phyloP scores from a whole-genome alignment of 2,329 filamentous ascomycete species.

The Elsinoe perseae region DNA sequence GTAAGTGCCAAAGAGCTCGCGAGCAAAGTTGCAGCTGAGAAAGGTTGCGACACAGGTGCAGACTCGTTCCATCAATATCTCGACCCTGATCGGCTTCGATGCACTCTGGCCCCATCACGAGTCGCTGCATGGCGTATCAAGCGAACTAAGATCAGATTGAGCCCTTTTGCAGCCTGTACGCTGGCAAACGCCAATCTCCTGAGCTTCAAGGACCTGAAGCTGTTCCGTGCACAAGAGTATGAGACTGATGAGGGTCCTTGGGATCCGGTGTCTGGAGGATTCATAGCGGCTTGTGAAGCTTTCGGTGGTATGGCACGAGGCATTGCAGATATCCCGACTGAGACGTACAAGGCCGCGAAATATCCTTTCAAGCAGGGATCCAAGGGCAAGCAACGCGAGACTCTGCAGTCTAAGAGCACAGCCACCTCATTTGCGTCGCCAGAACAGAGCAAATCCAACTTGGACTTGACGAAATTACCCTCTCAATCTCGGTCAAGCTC shows the following conservation, averaged over 20 bases:
- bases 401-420: neutral
- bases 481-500: neutral
- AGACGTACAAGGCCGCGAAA: conserved; percentile 44
- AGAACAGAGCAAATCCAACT: neutral
- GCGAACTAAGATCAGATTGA: conserved; percentile 58
- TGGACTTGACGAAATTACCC: neutral
- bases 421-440: neutral
- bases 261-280: conserved; percentile 70
- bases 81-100: conserved; percentile 58
- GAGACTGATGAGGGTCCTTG: conserved; percentile 69
- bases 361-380: conserved; percentile 30
- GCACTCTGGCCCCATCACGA: conserved; percentile 58
- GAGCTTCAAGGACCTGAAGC: conserved; percentile 62
- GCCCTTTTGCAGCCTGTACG: conserved; percentile 63
- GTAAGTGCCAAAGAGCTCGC: conserved; percentile 34
- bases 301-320: conserved; percentile 73
- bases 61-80: conserved; percentile 45
- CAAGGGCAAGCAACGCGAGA: neutral
- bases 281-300: conserved; percentile 74
- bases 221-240: conserved; percentile 60
- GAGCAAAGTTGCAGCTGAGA: conserved; percentile 36
- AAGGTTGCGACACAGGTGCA: conserved; percentile 36
- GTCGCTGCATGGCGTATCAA: conserved; percentile 69
- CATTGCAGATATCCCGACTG: conserved; percentile 61
- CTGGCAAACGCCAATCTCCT: conserved; percentile 58